phyloP scores from a whole-genome alignment of 129 eudicot genomes.

The Tagetes patula region DNA sequence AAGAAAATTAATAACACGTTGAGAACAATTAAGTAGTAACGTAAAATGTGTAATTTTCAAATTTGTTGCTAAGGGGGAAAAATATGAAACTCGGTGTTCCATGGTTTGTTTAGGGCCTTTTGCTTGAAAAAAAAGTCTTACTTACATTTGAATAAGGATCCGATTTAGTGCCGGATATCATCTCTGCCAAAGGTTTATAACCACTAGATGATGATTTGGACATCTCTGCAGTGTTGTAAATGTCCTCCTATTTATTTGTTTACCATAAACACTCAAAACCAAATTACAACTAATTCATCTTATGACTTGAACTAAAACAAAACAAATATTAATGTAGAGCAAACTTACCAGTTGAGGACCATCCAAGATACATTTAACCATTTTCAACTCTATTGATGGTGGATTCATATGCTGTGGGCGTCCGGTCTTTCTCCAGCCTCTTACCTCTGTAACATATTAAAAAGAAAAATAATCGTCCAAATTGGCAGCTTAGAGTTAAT shows the following conservation, averaged over 20 bases:
- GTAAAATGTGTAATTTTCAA: no score
- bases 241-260: constrained; percentile 12
- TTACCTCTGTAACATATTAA: background rate
- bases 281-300: no score
- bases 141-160: no score
- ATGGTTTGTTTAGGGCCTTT: no score
- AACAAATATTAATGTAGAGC: background rate
- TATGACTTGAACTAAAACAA: background rate
- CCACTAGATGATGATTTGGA: constrained; percentile 13
- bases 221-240: constrained; percentile 4
- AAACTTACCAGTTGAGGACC: background rate
- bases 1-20: no score
- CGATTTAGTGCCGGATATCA: no score
- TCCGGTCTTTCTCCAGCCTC: constrained; percentile 24
- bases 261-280: background rate
- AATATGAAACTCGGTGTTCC: no score
- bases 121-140: no score
- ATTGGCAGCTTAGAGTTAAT: background rate
- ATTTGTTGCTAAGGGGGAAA: no score
- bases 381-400: constrained; percentile 1
- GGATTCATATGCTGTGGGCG: background rate
- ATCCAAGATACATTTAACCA: background rate
- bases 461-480: background rate
- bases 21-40: no score
- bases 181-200: background rate